Conservation (phyloP, 192 early-diverging fungal genomes). For the Jimgerdemannia lactiflua region DNA sequence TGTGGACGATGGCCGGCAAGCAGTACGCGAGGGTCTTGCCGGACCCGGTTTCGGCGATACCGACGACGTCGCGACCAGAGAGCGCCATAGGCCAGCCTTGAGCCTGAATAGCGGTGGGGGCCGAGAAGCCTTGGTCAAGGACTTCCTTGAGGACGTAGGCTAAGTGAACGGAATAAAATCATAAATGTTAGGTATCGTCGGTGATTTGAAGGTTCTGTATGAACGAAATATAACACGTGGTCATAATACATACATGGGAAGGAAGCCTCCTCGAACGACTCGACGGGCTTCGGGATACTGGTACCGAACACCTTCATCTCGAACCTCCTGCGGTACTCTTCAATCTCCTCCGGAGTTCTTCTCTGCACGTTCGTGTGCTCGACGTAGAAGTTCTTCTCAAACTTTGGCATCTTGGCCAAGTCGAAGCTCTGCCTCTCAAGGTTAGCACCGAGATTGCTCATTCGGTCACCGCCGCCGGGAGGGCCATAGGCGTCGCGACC, state of each 20-base stretch:
- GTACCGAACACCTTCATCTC: slow-evolving; percentile 84
- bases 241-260: slow-evolving; percentile 64
- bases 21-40: slow-evolving; percentile 97
- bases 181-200: background rate
- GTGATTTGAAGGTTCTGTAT: background rate
- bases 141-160: slow-evolving; percentile 90
- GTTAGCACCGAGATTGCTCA: slow-evolving; percentile 53
- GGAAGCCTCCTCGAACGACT: slow-evolving; percentile 85
- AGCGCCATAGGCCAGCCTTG: slow-evolving; percentile 99
- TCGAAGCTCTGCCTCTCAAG: slow-evolving; percentile 71
- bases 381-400: slow-evolving; percentile 98
- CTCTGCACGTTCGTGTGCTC: slow-evolving; percentile 72
- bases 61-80: slow-evolving; percentile 91
- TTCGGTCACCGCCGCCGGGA: slow-evolving; percentile 45
- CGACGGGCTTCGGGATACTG: slow-evolving; percentile 89
- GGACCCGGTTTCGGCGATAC: slow-evolving; percentile 83
- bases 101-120: slow-evolving; percentile 92
- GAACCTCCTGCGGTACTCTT: slow-evolving; percentile 70
- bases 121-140: slow-evolving; percentile 75
- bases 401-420: slow-evolving; percentile 59
- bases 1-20: slow-evolving; percentile 96
- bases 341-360: slow-evolving; percentile 70
- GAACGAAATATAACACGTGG: background rate
- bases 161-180: slow-evolving; percentile 8
- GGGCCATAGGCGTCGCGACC: slow-evolving; percentile 19